Evolutionary conservation across 2,329 filamentous ascomycete genomes (phyloP).

Genomic region (Ophiosphaerella narmari): DNA sequence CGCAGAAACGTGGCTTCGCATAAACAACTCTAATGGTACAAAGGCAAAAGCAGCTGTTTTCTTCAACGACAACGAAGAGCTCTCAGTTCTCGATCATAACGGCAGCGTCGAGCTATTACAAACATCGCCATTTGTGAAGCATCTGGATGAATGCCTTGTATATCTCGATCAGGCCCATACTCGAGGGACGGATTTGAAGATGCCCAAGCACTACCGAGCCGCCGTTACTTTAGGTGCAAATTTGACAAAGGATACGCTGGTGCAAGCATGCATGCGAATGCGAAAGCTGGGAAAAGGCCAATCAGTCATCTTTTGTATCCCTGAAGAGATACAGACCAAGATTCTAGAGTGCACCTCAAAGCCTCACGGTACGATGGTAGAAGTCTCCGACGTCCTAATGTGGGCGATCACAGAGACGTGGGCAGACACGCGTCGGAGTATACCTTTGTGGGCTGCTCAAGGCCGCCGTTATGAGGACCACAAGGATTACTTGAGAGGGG

Average conservation of each 20-base stretch:
- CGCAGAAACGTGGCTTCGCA: constrained; percentile 55
- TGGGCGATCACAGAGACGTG: constrained; percentile 66
- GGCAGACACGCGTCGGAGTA: constrained; percentile 51
- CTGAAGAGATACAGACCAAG: constrained; percentile 61
- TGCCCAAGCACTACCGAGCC: constrained; percentile 63
- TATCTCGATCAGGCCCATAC: constrained; percentile 74
- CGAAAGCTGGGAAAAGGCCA: constrained; percentile 69
- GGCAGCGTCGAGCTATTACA: constrained; percentile 55
- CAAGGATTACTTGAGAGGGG: constrained; percentile 38
- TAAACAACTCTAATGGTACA: constrained; percentile 48
- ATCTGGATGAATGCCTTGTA: constrained; percentile 63
- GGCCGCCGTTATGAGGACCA: constrained; percentile 57
- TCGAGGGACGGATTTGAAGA: constrained; percentile 67
- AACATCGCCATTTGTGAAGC: constrained; percentile 60
- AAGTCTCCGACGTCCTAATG: constrained; percentile 59
- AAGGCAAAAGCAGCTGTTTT: constrained; percentile 56
- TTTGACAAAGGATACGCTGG: constrained; percentile 69
- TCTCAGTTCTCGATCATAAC: constrained; percentile 57
- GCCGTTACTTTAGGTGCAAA: constrained; percentile 68
- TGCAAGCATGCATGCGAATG: constrained; percentile 70
- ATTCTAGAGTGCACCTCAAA: constrained; percentile 45
- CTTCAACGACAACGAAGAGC: constrained; percentile 52
- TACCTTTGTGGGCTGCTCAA: constrained; percentile 65
- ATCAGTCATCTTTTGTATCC: constrained; percentile 64
- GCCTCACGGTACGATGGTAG: neutral